These are phyloP conservation scores for Ogataea methanolica DNA, from an alignment of 805 yeast species.

Conservation along the genomic window DNA sequence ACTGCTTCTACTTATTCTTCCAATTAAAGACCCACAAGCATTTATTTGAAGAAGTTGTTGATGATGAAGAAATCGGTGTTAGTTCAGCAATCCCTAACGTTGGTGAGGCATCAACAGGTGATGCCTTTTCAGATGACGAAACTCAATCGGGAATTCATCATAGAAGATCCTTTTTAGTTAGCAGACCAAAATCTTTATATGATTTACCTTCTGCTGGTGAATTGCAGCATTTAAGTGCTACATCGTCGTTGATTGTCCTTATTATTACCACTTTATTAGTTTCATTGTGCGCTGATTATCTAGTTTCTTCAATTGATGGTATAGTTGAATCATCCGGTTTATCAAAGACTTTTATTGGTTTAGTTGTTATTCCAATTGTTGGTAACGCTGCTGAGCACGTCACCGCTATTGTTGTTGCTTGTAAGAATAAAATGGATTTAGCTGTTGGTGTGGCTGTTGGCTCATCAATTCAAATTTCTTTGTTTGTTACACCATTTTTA, in stretches of 20 bases:
- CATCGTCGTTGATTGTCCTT: constrained; percentile 52
- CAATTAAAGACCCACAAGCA: constrained; percentile 83
- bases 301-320: constrained; percentile 90
- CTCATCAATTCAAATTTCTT: constrained; percentile 89
- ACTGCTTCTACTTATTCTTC: constrained; percentile 75
- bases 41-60: constrained; percentile 56
- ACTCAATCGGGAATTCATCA: constrained; percentile 5
- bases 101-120: constrained; percentile 1
- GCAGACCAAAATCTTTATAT: constrained; percentile 27
- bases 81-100: not conserved
- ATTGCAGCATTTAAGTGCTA: constrained; percentile 43
- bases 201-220: constrained; percentile 20
- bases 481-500: constrained; percentile 93
- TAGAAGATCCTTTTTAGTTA: constrained; percentile 25
- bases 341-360: constrained; percentile 92
- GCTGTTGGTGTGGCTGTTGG: constrained; percentile 98
- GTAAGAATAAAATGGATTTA: constrained; percentile 94
- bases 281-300: constrained; percentile 86
- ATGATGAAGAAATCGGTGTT: constrained; percentile 27
- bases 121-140: not conserved
- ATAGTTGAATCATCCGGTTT: constrained; percentile 80
- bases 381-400: constrained; percentile 99
- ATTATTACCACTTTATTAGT: constrained; percentile 70
- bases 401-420: constrained; percentile 91
- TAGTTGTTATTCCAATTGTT: constrained; percentile 90